Percentiles rank a stretch among this genome's conserved stretches.
Evolutionary conservation across 2,329 filamentous ascomycete species (phyloP).

Genomic region (Rhynchosporium agropyri): DNA sequence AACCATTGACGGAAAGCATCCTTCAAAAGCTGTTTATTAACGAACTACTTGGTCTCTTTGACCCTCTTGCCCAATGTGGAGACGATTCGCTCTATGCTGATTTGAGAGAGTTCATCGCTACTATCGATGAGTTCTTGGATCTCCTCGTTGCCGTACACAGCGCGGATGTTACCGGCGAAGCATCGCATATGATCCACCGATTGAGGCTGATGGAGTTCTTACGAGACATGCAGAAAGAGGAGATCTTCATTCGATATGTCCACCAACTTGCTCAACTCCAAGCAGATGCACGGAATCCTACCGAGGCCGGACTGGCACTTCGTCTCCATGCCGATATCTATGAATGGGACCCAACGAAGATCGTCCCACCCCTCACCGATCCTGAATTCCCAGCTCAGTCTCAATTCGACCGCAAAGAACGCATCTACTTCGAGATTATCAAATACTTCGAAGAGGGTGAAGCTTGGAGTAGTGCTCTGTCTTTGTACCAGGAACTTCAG

Average conservation of each 20-base stretch:
- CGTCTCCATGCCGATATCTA: constrained; percentile 91
- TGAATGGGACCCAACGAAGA: constrained; percentile 78
- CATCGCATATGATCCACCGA: constrained; percentile 83
- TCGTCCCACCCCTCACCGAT: constrained; percentile 67
- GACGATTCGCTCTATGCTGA: constrained; percentile 77
- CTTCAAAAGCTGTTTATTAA: constrained; percentile 90
- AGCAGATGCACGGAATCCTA: constrained; percentile 72
- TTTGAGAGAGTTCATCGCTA: constrained; percentile 76
- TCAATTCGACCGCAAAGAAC: constrained; percentile 89
- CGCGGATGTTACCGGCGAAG: constrained; percentile 71
- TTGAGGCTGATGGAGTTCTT: constrained; percentile 94
- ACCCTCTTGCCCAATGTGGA: constrained; percentile 64
- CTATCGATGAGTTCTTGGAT: constrained; percentile 87
- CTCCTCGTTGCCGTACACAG: constrained; percentile 88
- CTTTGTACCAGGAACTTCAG: constrained; percentile 87
- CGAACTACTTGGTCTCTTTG: constrained; percentile 81
- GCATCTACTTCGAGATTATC: constrained; percentile 92
- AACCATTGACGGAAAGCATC: constrained; percentile 83
- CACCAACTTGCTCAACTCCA: constrained; percentile 86
- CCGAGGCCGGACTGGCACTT: constrained; percentile 86
- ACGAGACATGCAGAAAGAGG: constrained; percentile 94
- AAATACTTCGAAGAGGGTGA: constrained; percentile 93
- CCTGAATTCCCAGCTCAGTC: constrained; percentile 82
- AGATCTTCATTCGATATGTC: constrained; percentile 95
- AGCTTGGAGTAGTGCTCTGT: constrained; percentile 86